These are phyloP conservation scores for Colletotrichum orchidophilum DNA, from an alignment of 2,329 filamentous ascomycete genomes.

Conservation along the genomic window DNA sequence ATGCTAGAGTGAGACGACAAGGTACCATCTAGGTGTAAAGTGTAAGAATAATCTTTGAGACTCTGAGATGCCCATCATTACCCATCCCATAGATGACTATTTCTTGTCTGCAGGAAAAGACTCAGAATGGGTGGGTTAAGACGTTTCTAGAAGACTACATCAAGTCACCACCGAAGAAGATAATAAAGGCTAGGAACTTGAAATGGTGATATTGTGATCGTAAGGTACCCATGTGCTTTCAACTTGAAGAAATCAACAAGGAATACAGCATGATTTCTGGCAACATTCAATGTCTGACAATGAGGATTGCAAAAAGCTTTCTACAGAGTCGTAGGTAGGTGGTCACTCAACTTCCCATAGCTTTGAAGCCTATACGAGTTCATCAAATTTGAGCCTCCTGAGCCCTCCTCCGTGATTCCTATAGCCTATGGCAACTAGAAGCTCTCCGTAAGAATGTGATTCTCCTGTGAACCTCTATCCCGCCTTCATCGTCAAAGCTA, in stretches of 20 bases:
- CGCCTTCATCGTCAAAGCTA: not conserved
- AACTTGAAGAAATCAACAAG: not conserved
- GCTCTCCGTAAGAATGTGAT: not conserved
- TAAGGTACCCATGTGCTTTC: not conserved
- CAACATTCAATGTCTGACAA: not conserved
- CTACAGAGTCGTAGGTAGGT: not conserved
- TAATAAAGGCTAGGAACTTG: too few relatives aligned
- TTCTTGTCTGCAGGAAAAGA: too few relatives aligned
- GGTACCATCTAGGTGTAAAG: too few relatives aligned
- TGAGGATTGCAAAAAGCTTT: too few relatives aligned
- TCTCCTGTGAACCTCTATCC: not conserved
- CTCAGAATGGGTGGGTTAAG: not conserved
- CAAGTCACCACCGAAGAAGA: too few relatives aligned
- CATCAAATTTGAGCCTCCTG: not conserved
- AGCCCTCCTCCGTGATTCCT: not conserved
- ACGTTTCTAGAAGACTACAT: not conserved
- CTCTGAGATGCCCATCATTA: not conserved
- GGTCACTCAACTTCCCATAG: not conserved
- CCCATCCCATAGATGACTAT: too few relatives aligned
- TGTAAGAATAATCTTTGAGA: too few relatives aligned
- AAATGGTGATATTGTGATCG: too few relatives aligned
- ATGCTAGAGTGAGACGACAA: too few relatives aligned
- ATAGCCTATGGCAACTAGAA: not conserved
- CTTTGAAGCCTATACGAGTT: not conserved
- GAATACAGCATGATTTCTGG: not conserved